These are phyloP conservation scores for Beta lomatogona DNA, from an alignment of 179 eudicot species.

Conservation along the genomic window DNA sequence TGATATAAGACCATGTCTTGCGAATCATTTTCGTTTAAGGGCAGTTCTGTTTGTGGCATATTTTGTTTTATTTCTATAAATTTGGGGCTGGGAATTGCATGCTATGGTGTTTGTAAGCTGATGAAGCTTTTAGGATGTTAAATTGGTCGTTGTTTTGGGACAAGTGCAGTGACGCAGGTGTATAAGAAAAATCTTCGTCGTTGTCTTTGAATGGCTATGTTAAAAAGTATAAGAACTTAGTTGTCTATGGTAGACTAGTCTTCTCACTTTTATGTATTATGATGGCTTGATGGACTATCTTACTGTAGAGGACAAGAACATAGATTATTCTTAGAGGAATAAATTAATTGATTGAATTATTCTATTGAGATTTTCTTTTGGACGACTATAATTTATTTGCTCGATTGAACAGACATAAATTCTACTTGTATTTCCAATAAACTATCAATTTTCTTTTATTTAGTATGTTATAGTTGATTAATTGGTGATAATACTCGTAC, in stretches of 20 bases:
- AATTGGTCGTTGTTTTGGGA: not conserved
- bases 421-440: no score
- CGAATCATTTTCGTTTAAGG: conserved; percentile 64
- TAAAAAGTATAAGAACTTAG: no score
- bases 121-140: not conserved
- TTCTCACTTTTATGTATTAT: not conserved
- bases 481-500: no score
- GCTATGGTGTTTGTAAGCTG: not conserved
- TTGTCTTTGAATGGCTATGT: not conserved
- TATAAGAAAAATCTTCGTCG: not conserved
- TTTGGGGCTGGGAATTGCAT: not conserved
- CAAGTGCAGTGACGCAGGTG: not conserved
- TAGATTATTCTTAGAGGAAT: no score
- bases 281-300: no score
- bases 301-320: no score
- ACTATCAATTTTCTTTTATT: no score
- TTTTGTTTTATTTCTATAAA: not conserved
- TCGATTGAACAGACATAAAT: no score
- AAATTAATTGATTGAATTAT: no score
- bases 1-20: conserved; percentile 57
- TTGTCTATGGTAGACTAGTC: not conserved
- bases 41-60: conserved; percentile 42
- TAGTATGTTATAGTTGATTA: no score
- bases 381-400: no score
- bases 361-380: no score